Percentiles rank a stretch among this genome's conserved stretches.
phyloP scores from a whole-genome alignment of 1,284 basidiomycete species.

The Ceratobasidium sp. region DNA sequence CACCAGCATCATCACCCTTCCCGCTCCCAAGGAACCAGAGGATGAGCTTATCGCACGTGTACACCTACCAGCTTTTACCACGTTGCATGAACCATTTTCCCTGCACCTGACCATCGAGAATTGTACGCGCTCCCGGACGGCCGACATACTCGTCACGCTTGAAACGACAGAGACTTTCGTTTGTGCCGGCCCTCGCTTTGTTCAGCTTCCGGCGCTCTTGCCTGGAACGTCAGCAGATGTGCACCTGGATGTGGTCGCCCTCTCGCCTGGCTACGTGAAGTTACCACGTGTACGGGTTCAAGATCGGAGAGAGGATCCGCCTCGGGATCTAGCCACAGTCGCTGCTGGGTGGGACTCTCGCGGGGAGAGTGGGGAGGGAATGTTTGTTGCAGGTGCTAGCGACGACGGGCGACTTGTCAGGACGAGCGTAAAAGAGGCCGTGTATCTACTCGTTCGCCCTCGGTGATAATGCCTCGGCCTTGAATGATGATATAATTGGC shows the following conservation, averaged over 20 bases:
- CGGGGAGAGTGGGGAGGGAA: background rate
- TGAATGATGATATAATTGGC: too few species aligned
- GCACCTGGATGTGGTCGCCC: conserved; percentile 68
- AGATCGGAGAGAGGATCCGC: conserved; percentile 10
- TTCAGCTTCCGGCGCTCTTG: conserved; percentile 68
- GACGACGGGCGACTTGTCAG: conserved; percentile 2
- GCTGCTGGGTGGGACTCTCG: conserved; percentile 2
- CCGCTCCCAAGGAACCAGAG: conserved; percentile 61
- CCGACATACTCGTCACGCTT: conserved; percentile 68
- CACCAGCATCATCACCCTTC: conserved; percentile 62
- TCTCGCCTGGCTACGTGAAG: conserved; percentile 46
- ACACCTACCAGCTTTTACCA: conserved; percentile 61
- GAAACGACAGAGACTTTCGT: conserved; percentile 71
- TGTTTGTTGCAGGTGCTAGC: background rate
- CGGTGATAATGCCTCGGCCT: too few species aligned
- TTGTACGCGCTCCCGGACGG: conserved; percentile 63
- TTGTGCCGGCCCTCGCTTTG: conserved; percentile 69
- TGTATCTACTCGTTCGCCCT: conserved; percentile 1
- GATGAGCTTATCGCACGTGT: conserved; percentile 70
- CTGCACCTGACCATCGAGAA: conserved; percentile 70
- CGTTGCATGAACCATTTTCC: conserved; percentile 64
- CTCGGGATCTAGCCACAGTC: background rate
- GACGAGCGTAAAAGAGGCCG: conserved; percentile 7
- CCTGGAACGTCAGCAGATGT: conserved; percentile 70
- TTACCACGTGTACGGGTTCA: conserved; percentile 37